phyloP scores from a whole-genome alignment of 2,329 filamentous ascomycete species.

The Knufia fluminis region DNA sequence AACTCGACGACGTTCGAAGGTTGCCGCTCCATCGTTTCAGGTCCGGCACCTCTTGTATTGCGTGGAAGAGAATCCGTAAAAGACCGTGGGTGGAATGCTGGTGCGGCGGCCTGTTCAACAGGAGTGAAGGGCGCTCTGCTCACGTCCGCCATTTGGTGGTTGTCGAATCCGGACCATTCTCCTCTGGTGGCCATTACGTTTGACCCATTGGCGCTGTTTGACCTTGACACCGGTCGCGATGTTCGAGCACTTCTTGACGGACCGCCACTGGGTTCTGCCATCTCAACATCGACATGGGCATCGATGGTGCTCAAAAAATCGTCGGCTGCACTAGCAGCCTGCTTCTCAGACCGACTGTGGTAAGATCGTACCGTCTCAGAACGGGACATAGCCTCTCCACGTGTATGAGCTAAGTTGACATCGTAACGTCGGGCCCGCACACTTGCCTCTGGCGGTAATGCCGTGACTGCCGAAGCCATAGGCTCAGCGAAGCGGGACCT shows the following conservation, averaged over 20 bases:
- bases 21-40: not conserved
- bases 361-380: conserved; percentile 5
- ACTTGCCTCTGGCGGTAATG: not conserved
- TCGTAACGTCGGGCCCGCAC: not conserved
- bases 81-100: not conserved
- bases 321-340: not conserved
- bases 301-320: conserved; percentile 8
- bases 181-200: not conserved
- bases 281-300: conserved; percentile 1
- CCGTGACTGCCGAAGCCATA: no score
- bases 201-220: not conserved
- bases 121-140: not conserved
- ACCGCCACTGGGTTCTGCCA: conserved; percentile 3
- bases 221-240: conserved; percentile 1
- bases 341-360: not conserved
- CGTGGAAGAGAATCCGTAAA: not conserved
- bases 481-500: not conserved
- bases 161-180: not conserved
- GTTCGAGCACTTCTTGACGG: not conserved
- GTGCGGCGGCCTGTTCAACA: not conserved
- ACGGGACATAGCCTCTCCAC: conserved; percentile 3
- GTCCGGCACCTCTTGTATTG: not conserved
- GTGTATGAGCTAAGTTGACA: not conserved
- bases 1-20: conserved; percentile 4
- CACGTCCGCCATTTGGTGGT: not conserved